Conservation (phyloP, 2,329 filamentous ascomycete species). For the Lasiodiplodia hormozganensis region DNA sequence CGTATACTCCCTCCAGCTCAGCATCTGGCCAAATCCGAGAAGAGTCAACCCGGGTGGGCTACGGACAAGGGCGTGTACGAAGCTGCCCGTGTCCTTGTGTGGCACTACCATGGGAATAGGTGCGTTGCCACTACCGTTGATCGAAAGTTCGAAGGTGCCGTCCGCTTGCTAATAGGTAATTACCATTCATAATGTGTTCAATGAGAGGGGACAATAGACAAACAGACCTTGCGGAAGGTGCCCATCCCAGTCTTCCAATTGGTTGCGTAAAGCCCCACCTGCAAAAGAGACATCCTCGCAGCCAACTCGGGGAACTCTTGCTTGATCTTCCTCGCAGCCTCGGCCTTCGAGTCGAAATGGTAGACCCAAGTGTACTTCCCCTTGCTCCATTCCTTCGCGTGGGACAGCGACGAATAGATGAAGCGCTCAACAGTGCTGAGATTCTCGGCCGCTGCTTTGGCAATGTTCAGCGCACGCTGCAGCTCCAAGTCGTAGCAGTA, state of each 20-base stretch:
- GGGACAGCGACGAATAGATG: constrained; percentile 36
- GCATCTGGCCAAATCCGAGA: constrained; percentile 34
- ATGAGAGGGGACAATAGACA: too few relatives aligned
- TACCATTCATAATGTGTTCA: too few relatives aligned
- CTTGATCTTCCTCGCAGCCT: constrained; percentile 30
- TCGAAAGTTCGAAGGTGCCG: too few relatives aligned
- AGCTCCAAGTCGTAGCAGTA: constrained; percentile 36
- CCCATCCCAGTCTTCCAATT: constrained; percentile 35
- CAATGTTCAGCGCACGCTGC: constrained; percentile 41
- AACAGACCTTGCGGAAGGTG: background rate
- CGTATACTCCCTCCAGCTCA: constrained; percentile 38
- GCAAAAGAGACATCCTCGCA: constrained; percentile 36
- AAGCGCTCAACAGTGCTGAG: constrained; percentile 35
- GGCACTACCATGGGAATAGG: too few relatives aligned
- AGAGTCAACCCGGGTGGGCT: constrained; percentile 37
- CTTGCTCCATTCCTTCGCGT: constrained; percentile 36
- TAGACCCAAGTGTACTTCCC: constrained; percentile 36
- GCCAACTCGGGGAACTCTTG: constrained; percentile 34
- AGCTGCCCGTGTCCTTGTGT: background rate
- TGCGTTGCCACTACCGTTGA: too few relatives aligned
- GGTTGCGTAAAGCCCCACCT: constrained; percentile 36
- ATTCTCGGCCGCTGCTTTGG: constrained; percentile 36
- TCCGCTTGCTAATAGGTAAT: too few relatives aligned
- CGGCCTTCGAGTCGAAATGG: constrained; percentile 42
- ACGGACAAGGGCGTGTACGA: background rate